Evolutionary conservation across 768 basidiomycete genomes (phyloP).

Genomic region (Boletus tomentosulus): DNA sequence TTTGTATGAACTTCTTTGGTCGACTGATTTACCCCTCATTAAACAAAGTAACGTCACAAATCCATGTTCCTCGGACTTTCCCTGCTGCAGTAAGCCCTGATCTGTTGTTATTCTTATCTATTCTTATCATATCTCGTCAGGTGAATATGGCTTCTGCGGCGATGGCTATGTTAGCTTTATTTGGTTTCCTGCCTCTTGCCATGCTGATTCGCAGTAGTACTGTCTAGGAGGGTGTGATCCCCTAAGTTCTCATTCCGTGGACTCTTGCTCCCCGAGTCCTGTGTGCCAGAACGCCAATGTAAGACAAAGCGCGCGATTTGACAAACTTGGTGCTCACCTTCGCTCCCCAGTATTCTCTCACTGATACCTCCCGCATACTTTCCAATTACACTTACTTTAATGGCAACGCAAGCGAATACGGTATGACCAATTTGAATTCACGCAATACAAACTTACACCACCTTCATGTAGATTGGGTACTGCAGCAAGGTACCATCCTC

Average conservation of each 20-base stretch:
- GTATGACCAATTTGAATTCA: constrained; percentile 28
- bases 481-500: constrained; percentile 63
- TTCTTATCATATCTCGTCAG: constrained; percentile 20
- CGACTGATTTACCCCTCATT: not conserved
- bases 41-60: constrained; percentile 34
- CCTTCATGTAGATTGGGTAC: constrained; percentile 54
- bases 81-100: constrained; percentile 41
- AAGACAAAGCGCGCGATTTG: constrained; percentile 14
- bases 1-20: not conserved
- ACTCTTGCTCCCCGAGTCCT: constrained; percentile 69
- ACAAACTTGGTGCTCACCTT: not conserved
- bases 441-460: not conserved
- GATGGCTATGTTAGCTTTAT: constrained; percentile 32
- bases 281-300: constrained; percentile 64
- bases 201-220: constrained; percentile 42
- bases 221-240: constrained; percentile 89
- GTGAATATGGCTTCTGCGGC: constrained; percentile 56
- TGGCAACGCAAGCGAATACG: constrained; percentile 70
- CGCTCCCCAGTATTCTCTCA: constrained; percentile 49
- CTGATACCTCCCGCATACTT: constrained; percentile 62
- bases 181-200: not conserved
- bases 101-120: not conserved
- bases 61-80: constrained; percentile 34
- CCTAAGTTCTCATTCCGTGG: constrained; percentile 54
- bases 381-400: constrained; percentile 63